phyloP scores from a whole-genome alignment of 192 early-diverging fungal genomes.

The Backusella mclennaniae region DNA sequence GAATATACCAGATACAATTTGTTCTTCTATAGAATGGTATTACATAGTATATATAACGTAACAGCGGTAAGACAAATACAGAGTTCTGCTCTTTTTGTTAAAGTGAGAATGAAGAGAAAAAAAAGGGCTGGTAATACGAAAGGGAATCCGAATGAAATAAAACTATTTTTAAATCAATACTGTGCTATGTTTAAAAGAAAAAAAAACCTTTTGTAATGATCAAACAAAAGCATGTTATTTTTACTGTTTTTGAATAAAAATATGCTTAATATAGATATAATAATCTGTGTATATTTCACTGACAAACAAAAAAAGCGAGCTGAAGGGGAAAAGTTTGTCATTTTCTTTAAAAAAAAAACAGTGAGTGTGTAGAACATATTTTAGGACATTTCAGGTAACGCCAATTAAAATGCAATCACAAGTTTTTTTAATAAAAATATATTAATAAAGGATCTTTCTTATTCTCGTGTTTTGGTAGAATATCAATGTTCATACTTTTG shows the following conservation, averaged over 20 bases:
- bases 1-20: not conserved
- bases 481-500: not conserved
- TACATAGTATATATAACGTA: not conserved
- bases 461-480: not conserved
- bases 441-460: not conserved
- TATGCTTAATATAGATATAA: not conserved
- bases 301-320: not conserved
- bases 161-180: not conserved
- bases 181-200: not conserved
- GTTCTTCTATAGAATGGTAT: not conserved
- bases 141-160: not conserved
- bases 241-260: not conserved
- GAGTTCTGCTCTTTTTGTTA: not conserved
- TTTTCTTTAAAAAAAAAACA: not conserved
- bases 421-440: not conserved
- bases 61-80: not conserved
- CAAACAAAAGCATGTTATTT: not conserved
- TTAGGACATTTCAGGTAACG: not conserved
- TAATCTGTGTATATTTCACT: not conserved
- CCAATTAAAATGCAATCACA: not conserved
- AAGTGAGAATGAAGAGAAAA: not conserved
- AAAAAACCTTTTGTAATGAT: not conserved
- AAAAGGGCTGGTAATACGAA: not conserved
- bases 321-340: not conserved
- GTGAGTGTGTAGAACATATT: not conserved